These are phyloP conservation scores for Isoetes engelmannii DNA, from an alignment of 83 land plant genomes.

Conservation along the genomic window DNA sequence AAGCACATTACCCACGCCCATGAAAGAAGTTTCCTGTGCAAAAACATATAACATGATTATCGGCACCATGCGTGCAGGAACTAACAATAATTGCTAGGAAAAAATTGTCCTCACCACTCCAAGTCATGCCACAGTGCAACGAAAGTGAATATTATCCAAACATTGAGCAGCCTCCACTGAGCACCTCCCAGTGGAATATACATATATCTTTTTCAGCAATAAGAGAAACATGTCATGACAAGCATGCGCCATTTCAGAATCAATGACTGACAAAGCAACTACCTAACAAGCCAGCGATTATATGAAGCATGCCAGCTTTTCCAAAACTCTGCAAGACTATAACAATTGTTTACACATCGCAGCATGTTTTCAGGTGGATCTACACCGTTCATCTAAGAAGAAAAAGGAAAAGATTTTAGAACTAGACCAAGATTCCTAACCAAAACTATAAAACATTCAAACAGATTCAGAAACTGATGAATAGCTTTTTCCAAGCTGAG, in stretches of 20 bases:
- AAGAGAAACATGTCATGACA: too few relatives aligned
- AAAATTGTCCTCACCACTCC: slow-evolving; percentile 55
- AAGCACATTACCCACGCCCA: slow-evolving; percentile 93
- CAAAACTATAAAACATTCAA: too few relatives aligned
- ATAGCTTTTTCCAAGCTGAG: too few relatives aligned
- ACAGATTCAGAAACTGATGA: too few relatives aligned
- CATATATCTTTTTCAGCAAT: slow-evolving; percentile 48
- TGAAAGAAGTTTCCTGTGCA: slow-evolving; percentile 72
- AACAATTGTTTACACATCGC: slow-evolving; percentile 87
- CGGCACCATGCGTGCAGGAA: neutral
- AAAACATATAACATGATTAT: neutral
- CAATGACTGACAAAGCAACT: too few relatives aligned
- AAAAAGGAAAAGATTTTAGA: slow-evolving; percentile 5
- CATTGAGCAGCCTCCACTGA: slow-evolving; percentile 59
- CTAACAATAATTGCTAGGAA: neutral
- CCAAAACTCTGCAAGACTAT: slow-evolving; percentile 89
- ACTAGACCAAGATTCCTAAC: neutral
- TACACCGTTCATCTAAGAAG: slow-evolving; percentile 64
- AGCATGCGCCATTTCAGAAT: too few relatives aligned
- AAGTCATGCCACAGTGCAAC: slow-evolving; percentile 98
- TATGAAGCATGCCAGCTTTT: slow-evolving; percentile 99
- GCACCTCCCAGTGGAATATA: slow-evolving; percentile 98
- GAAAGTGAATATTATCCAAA: slow-evolving; percentile 93
- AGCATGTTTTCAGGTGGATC: slow-evolving; percentile 93
- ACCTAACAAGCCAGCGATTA: slow-evolving; percentile 99